Percentiles rank a stretch among this genome's conserved stretches.
Conservation (phyloP, 768 basidiomycete species). For the Pisolithus orientalis region DNA sequence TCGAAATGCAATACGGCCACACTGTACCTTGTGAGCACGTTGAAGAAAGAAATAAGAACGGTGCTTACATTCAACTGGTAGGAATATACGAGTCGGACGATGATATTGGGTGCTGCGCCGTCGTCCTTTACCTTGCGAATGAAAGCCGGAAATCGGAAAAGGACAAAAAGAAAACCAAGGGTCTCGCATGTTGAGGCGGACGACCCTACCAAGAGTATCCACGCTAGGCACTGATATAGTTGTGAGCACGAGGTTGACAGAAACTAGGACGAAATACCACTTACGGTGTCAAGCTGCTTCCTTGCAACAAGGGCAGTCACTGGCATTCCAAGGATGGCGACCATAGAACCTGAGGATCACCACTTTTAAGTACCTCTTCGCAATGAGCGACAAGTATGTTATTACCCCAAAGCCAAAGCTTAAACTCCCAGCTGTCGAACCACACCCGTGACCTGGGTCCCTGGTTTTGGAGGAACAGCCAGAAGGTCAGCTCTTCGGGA, state of each 20-base stretch:
- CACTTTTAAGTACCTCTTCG: conserved; percentile 9
- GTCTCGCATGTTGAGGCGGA: conserved; percentile 58
- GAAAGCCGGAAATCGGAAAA: conserved; percentile 65
- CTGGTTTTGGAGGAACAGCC: conserved; percentile 79
- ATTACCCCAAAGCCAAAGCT: conserved; percentile 63
- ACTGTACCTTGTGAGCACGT: conserved; percentile 30
- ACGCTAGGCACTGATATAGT: conserved; percentile 52
- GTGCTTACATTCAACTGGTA: conserved; percentile 69
- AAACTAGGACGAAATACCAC: background rate
- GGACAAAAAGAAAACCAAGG: conserved; percentile 66
- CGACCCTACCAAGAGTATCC: conserved; percentile 71
- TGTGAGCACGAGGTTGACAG: conserved; percentile 7
- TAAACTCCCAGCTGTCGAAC: conserved; percentile 79
- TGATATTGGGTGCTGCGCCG: conserved; percentile 69
- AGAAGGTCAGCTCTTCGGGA: conserved; percentile 63
- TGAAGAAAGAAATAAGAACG: conserved; percentile 2
- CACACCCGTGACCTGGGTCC: conserved; percentile 64
- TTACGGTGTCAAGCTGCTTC: conserved; percentile 51
- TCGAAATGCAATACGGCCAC: conserved; percentile 67
- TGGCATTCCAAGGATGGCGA: conserved; percentile 68
- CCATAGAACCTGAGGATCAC: conserved; percentile 46
- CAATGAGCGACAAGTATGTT: conserved; percentile 1
- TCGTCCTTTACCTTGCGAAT: conserved; percentile 64
- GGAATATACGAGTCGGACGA: conserved; percentile 68
- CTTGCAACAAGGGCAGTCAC: conserved; percentile 57